Conservation (phyloP, 495 filamentous ascomycete genomes). For the Choiromyces venosus region DNA sequence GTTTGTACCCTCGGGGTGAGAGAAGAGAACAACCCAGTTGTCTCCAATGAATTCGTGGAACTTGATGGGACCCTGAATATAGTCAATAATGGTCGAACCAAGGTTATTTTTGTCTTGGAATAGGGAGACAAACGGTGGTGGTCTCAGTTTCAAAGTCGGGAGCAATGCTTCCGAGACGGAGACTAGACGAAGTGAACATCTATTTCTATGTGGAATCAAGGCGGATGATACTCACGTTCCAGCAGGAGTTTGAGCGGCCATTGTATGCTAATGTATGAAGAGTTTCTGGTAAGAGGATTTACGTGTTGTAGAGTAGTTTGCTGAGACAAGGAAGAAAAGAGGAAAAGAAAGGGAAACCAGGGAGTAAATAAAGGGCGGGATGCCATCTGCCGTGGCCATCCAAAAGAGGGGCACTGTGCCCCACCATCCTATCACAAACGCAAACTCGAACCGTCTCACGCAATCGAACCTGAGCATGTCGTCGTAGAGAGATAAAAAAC, state of each 20-base stretch:
- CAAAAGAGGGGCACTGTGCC: background rate
- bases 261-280: background rate
- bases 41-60: conserved; percentile 96
- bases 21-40: conserved; percentile 94
- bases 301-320: background rate
- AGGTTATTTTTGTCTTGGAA: background rate
- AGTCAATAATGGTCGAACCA: conserved; percentile 1
- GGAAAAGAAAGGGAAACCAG: background rate
- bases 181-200: conserved; percentile 31
- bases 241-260: background rate
- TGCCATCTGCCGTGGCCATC: background rate
- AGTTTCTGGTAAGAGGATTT: background rate
- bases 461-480: background rate
- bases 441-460: background rate
- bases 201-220: background rate
- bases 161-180: conserved; percentile 84
- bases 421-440: background rate
- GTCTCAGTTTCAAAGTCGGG: conserved; percentile 93
- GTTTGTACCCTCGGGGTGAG: conserved; percentile 68
- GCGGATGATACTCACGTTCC: background rate
- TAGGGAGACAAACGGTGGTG: conserved; percentile 51
- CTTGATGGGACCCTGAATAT: conserved; percentile 66
- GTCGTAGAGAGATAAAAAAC: background rate
- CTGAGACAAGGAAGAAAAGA: background rate
- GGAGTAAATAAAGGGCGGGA: background rate